phyloP scores from a whole-genome alignment of 2,329 filamentous ascomycete species.

The Claviceps humidiphila region DNA sequence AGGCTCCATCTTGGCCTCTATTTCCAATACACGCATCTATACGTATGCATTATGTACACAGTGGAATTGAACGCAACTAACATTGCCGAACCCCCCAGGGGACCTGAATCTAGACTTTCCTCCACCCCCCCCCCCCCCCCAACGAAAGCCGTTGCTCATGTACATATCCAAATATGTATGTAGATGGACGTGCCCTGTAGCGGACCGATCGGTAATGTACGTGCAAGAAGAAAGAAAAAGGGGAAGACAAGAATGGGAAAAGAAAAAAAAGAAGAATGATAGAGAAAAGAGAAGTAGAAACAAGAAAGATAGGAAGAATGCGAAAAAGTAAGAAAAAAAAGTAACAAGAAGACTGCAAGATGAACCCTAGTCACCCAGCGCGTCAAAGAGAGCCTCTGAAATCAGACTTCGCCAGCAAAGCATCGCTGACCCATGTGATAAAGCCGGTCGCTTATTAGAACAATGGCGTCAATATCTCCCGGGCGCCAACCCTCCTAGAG shows the following conservation, averaged over 20 bases:
- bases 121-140: no score
- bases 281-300: background rate
- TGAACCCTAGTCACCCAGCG: background rate
- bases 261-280: background rate
- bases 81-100: no score
- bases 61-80: no score
- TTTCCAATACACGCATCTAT: no score
- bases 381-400: background rate
- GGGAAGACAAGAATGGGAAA: background rate
- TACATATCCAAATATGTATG: no score
- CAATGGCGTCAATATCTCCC: background rate
- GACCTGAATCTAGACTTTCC: no score
- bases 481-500: constrained; percentile 13
- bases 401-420: background rate
- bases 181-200: no score
- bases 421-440: background rate
- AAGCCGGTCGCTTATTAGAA: background rate
- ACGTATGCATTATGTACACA: no score
- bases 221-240: background rate
- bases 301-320: background rate
- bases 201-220: no score
- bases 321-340: background rate
- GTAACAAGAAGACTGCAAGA: no score
- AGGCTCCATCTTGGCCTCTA: no score
- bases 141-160: no score